Base-by-base conservation (phyloP, 352 stramenopile genomes). In the Peronospora belbahrii region DNA sequence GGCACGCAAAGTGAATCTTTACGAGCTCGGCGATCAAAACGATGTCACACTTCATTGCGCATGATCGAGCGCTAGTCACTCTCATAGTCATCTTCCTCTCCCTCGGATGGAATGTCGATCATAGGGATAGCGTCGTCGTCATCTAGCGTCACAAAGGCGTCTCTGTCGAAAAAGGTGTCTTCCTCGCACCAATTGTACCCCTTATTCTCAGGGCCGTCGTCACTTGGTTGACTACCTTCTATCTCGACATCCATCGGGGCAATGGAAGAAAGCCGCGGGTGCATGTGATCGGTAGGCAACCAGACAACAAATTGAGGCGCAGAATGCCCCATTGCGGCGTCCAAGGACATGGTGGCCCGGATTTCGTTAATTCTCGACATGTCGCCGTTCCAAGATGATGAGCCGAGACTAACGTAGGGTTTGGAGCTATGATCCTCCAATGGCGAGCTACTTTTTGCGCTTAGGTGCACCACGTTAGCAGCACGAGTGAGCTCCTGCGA, bases 401-500 rank as follows among this genome's bases (percentile, higher is more conserved):
- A 22, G 0, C 56, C 31, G 9, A 61, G 9, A 42, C 46, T 53
- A 17, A 28, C 19, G 14, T 47, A 37, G 14, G 47, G 47, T 32
- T 58, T 65, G 10, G 35, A 5, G 2, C 27, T 42, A 32, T 35
- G 11, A 10, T 59, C 51, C 11, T 56, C 49, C 36, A 30, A 48
- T 8, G 45, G 51, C 22, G 46, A 57, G 32, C 51, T 62, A 15
- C 18, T 52, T 11, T 31, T 47, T 20, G 62, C 52, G 17, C 57
- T 65, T 14, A 57, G 27, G 9, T 45, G 41, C 17, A 53, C 35
- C 8, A 35, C 34, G 13, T 49, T 54, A 28, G 33, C 46, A 51
- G 46, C 52, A 1, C 52, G 36, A 5, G 45, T 51, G n/a, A 83
- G 65, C 32, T 83, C 70, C 54, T 79, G 70, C 0, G 65, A 62